These are phyloP conservation scores for Leishmania tropica DNA, from an alignment of 208 protist genomes.

Conservation along the genomic window DNA sequence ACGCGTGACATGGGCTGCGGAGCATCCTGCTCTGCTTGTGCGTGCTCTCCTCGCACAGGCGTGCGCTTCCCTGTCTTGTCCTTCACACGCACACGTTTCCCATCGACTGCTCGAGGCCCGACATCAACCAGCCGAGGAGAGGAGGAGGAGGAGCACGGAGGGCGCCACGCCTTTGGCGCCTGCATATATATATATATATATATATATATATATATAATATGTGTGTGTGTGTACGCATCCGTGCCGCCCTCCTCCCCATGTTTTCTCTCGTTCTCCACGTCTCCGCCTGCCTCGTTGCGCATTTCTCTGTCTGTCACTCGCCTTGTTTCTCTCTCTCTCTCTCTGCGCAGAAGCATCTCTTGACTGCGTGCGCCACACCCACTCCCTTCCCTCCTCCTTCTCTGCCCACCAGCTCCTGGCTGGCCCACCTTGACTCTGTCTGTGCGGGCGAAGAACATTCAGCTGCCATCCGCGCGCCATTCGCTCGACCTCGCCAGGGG, in stretches of 20 bases:
- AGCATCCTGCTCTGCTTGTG: neutral
- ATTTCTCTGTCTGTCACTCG: neutral
- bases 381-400: neutral
- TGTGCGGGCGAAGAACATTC: neutral
- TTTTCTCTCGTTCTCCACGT: neutral
- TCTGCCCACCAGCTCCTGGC: neutral
- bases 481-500: neutral
- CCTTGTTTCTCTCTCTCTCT: neutral
- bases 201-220: too few species aligned
- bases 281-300: neutral
- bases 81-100: neutral
- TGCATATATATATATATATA: too few species aligned
- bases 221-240: too few species aligned
- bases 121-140: too few species aligned
- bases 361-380: neutral
- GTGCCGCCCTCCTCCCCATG: neutral
- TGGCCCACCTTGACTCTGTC: neutral
- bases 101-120: too few species aligned
- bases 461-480: neutral
- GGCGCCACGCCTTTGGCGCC: too few species aligned
- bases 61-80: neutral
- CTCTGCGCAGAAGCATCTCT: neutral
- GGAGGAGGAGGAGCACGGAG: too few species aligned
- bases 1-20: neutral
- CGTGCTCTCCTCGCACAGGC: neutral